Conservation (phyloP, 2,329 filamentous ascomycete species). For the Penicillium aurantiogriseum region DNA sequence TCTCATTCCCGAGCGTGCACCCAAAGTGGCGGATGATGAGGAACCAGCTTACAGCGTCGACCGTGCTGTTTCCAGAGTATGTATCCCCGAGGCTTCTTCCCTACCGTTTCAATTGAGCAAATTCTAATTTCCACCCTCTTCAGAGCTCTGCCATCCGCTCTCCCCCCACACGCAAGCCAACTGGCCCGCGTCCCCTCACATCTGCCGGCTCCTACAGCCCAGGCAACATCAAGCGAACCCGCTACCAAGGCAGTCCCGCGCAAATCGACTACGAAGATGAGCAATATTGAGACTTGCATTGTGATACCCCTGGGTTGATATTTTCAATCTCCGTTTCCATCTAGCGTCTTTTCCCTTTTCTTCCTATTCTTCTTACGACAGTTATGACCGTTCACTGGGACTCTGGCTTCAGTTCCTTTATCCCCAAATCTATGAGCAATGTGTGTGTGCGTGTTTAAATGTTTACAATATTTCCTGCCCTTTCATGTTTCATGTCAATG, state of each 20-base stretch:
- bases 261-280: slow-evolving; percentile 41
- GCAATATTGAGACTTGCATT: slow-evolving; percentile 30
- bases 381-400: slow-evolving; percentile 1
- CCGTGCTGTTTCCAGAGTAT: slow-evolving; percentile 41
- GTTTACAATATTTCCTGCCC: slow-evolving; percentile 3
- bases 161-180: slow-evolving; percentile 46
- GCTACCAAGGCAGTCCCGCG: slow-evolving; percentile 42
- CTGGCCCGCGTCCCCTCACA: slow-evolving; percentile 48
- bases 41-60: slow-evolving; percentile 39
- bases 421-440: slow-evolving; percentile 5
- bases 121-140: slow-evolving; percentile 3
- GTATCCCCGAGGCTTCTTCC: slow-evolving; percentile 6
- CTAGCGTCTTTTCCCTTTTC: slow-evolving; percentile 7
- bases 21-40: slow-evolving; percentile 39
- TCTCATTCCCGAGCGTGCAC: slow-evolving; percentile 54
- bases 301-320: slow-evolving; percentile 22
- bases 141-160: slow-evolving; percentile 36
- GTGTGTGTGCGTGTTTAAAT: slow-evolving; percentile 3
- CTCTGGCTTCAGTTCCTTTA: slow-evolving; percentile 2
- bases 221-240: slow-evolving; percentile 36
- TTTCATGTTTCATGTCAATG: neutral
- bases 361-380: slow-evolving; percentile 7
- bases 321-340: slow-evolving; percentile 9
- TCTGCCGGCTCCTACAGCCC: slow-evolving; percentile 39
- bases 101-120: neutral